A percentile compares a stretch with the other conserved stretches of the same genome.
Evolutionary conservation across 768 basidiomycete species (phyloP).

Genomic region (Russula brevipes): DNA sequence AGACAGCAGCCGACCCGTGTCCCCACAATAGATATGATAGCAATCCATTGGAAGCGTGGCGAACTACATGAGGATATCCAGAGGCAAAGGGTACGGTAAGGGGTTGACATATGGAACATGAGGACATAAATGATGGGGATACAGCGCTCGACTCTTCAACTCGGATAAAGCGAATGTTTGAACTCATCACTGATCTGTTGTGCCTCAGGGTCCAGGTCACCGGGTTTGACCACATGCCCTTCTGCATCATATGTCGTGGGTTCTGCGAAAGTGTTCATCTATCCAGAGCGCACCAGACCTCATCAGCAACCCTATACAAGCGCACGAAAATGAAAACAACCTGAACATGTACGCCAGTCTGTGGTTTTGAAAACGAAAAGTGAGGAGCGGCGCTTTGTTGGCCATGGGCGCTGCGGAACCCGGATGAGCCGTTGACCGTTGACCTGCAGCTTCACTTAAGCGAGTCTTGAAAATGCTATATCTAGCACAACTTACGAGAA

Average conservation of each 20-base stretch:
- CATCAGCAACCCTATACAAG: not conserved
- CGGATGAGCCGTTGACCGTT: conserved; percentile 23
- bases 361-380: conserved; percentile 22
- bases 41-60: not conserved
- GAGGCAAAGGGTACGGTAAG: too few relatives aligned
- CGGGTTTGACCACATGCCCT: conserved; percentile 43
- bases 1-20: too few relatives aligned
- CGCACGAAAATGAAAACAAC: conserved; percentile 26
- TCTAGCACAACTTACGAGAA: conserved; percentile 25
- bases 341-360: conserved; percentile 34
- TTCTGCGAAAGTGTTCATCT: conserved; percentile 27
- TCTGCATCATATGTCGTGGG: conserved; percentile 51
- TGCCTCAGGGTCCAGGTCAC: conserved; percentile 53
- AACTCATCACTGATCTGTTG: conserved; percentile 57
- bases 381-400: conserved; percentile 7
- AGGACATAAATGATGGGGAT: not conserved
- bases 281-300: not conserved
- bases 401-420: conserved; percentile 21
- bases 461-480: conserved; percentile 20
- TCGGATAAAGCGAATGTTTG: conserved; percentile 42
- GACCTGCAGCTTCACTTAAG: conserved; percentile 21
- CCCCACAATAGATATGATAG: not conserved
- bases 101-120: conserved; percentile 5
- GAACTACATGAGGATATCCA: conserved; percentile 4
- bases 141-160: not conserved